Base-by-base conservation (phyloP, 257 asterid species). In the Solanum acaule region DNA sequence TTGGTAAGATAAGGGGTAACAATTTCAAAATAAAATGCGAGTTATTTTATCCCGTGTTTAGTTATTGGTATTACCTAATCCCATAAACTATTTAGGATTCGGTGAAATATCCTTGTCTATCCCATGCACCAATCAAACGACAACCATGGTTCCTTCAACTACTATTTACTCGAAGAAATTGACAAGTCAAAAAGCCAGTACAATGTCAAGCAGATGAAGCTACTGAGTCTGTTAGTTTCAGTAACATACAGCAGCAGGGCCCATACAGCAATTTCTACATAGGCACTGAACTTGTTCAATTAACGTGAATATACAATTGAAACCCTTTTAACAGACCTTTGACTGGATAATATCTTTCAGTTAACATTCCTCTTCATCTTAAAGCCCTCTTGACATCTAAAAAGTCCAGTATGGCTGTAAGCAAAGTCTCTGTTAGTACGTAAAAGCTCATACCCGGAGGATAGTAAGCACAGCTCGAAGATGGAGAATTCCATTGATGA, bases 401-500 rank as follows among this genome's bases (percentile, higher is more conserved):
- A 81, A 44, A 27, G 70, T 81, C 20, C 42, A 79, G 84, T 78
- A 25, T 14, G 84, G 37, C 84, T 78, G 63, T 8, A 23, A 42
- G 34, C 63, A 25, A 78, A 78, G 35, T 20, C 27, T 16, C 5
- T 9, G 86, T 31, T 46, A 29, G 86, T 9, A 82, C 3, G 7
- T 9, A 81, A 49, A 15, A n/a, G 75, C 23, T n/a, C 22, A 70
- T 46, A 29, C 37, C 34, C 73, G 84, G 40, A 84, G 75, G 65
- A 18, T 20, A 31, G 87, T 71, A 4, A 88, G 87, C 90, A 49
- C 90, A 35, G 90, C 88, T 46, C 87, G 81, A 72, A 88, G 88
- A 84, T 72, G 84, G 49, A 88, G 90, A 70, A 70, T 13, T 38
- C 85, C 90, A 34, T 88, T 71, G 7, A 88, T 88, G 78, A 88